Base-by-base conservation (phyloP, 495 filamentous ascomycete genomes). In the Penicillium lagena region DNA sequence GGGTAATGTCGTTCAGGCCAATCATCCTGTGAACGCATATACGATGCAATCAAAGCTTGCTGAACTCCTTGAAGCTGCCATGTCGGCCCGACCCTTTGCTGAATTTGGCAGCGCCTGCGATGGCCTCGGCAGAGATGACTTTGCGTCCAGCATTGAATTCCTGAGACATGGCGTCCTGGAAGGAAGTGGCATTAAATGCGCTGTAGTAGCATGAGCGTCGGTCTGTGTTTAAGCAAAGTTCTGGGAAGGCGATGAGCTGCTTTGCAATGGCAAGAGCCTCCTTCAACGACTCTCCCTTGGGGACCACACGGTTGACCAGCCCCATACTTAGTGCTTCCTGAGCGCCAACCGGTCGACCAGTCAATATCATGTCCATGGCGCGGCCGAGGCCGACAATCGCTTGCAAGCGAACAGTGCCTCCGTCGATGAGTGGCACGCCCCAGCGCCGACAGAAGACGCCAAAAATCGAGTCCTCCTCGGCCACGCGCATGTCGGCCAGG, bases 321-420 rank as follows among this genome's bases (percentile, higher is more conserved):
- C 73, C 73, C 63, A 76, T 75, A 4, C 40, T 13, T 5, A 72
- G 43, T n/a, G 72, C 74, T 42, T 76, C 72, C 35, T 66, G 40
- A 27, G 73, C 72, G 0, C 46, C 49, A 1, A 75, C 70, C 2
- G 62, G 42, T 0, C 74, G 58, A 12, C 74, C 72, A 0, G 74
- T 78, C 7, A 78, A 42, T 6, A 76, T 73, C 68, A 74, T 70
- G 58, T 77, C 74, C 29, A 75, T 45, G 5, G 73, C 72, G 8
- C 73, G 55, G 7, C 70, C 70, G 7, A 76, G 56, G 7, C 74
- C 73, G 37, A 78, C 56, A 39, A 76, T 66, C 7, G 65, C 64
- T 42, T 66, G 72, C 7, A 76, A 50, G 2, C 72, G 58, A 1
- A 76, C 71, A 0, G 71, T 76, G 12, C 71, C 73, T 5, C 73